Conservation (phyloP, 345 rosid genomes). For the Lepidium didymum region DNA sequence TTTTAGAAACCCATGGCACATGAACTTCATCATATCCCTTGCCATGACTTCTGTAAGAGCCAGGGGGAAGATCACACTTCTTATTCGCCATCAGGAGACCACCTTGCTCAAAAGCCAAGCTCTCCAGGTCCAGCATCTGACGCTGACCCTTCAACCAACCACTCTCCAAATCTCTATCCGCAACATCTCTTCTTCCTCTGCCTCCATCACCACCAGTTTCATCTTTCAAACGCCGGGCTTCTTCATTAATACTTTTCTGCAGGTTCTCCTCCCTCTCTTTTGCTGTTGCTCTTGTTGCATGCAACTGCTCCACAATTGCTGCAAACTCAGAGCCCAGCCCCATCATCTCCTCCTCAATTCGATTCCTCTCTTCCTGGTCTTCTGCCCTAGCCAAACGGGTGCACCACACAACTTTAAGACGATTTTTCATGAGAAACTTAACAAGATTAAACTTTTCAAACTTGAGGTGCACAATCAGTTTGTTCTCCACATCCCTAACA, state of each 20-base stretch:
- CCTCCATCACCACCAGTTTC: slow-evolving; percentile 65
- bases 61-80: slow-evolving; percentile 78
- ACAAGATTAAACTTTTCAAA: slow-evolving; percentile 72
- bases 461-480: slow-evolving; percentile 52
- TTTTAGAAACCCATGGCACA: slow-evolving; percentile 72
- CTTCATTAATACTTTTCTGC: slow-evolving; percentile 92
- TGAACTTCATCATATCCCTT: slow-evolving; percentile 96
- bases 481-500: slow-evolving; percentile 74
- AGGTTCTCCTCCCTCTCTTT: slow-evolving; percentile 91
- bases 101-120: slow-evolving; percentile 76
- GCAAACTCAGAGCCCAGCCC: slow-evolving; percentile 60
- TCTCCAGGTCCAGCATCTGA: slow-evolving; percentile 79
- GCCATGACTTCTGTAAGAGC: slow-evolving; percentile 53
- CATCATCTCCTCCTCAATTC: slow-evolving; percentile 81
- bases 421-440: slow-evolving; percentile 57
- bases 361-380: slow-evolving; percentile 71
- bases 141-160: slow-evolving; percentile 81
- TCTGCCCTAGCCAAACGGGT: slow-evolving; percentile 94
- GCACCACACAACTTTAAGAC: slow-evolving; percentile 88
- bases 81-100: slow-evolving; percentile 86
- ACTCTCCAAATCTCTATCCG: slow-evolving; percentile 66
- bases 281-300: slow-evolving; percentile 88
- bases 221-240: slow-evolving; percentile 84
- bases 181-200: slow-evolving; percentile 47
- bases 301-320: slow-evolving; percentile 84